Conservation (phyloP, 2,329 filamentous ascomycete species). For the Mycosphaerelloides madeirae region DNA sequence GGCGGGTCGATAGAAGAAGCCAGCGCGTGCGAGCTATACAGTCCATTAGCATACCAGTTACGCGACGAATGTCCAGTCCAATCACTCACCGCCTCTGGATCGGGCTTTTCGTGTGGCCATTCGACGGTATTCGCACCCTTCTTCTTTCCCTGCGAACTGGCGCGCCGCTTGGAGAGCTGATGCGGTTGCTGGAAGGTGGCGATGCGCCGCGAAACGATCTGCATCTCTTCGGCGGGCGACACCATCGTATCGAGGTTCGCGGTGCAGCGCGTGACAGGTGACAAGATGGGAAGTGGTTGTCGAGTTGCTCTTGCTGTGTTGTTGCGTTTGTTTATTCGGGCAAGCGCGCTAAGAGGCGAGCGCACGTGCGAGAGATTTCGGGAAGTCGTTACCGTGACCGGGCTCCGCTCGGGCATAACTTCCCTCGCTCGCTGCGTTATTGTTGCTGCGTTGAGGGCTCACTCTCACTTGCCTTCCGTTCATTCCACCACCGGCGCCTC, state of each 20-base stretch:
- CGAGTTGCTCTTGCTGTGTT: not conserved
- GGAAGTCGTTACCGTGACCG: not conserved
- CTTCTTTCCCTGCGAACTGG: slow-evolving; percentile 56
- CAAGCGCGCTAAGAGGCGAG: not conserved
- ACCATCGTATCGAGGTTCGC: slow-evolving; percentile 22
- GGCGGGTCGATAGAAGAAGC: slow-evolving; percentile 82
- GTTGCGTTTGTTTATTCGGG: not conserved
- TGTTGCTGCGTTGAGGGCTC: not conserved
- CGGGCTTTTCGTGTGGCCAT: slow-evolving; percentile 75
- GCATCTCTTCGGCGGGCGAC: slow-evolving; percentile 43
- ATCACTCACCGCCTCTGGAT: slow-evolving; percentile 57
- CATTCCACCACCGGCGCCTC: no score
- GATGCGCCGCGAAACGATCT: slow-evolving; percentile 69
- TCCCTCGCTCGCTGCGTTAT: not conserved
- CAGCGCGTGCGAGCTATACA: slow-evolving; percentile 74
- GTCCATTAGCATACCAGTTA: slow-evolving; percentile 14
- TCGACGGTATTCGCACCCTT: slow-evolving; percentile 49
- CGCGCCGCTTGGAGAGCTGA: slow-evolving; percentile 62
- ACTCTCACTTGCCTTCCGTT: not conserved
- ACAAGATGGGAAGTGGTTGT: not conserved
- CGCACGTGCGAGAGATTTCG: not conserved
- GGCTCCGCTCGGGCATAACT: no score
- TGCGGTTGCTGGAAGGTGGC: slow-evolving; percentile 70
- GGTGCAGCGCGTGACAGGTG: not conserved
- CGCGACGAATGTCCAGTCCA: slow-evolving; percentile 9